These are phyloP conservation scores for Cystobasidiopsis lactophilus DNA, from an alignment of 768 basidiomycete genomes.

Conservation along the genomic window DNA sequence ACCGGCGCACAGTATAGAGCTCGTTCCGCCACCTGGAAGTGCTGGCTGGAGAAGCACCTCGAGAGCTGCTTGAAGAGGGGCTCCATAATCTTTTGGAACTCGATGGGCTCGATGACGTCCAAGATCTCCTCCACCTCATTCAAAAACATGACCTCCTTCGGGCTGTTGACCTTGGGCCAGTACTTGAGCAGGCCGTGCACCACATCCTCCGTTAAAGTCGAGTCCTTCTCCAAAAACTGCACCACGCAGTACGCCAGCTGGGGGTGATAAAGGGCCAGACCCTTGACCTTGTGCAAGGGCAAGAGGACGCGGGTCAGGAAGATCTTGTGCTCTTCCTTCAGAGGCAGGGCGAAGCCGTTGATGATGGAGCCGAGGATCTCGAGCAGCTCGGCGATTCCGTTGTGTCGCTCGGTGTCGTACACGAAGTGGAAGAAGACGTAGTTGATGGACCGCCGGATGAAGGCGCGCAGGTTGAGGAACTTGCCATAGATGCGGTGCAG, in stretches of 20 bases:
- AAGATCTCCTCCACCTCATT: slow-evolving; percentile 98
- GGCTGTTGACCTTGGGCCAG: slow-evolving; percentile 98
- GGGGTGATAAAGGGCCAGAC: slow-evolving; percentile 94
- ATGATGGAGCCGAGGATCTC: slow-evolving; percentile 98
- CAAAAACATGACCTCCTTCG: slow-evolving; percentile 98
- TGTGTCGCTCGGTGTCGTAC: slow-evolving; percentile 96
- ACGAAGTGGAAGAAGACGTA: slow-evolving; percentile 99
- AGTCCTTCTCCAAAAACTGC: slow-evolving; percentile 94
- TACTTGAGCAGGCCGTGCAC: slow-evolving; percentile 85
- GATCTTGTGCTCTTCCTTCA: slow-evolving; percentile 97
- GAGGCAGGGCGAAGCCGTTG: slow-evolving; percentile 90
- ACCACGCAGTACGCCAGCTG: slow-evolving; percentile 98
- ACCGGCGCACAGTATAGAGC: slow-evolving; percentile 51
- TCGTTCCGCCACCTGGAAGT: slow-evolving; percentile 83
- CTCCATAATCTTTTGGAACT: slow-evolving; percentile 88
- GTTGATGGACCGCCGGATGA: slow-evolving; percentile 96
- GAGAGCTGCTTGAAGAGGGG: slow-evolving; percentile 83
- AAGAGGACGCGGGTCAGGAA: slow-evolving; percentile 86
- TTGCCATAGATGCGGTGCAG: slow-evolving; percentile 98
- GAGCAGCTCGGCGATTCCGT: slow-evolving; percentile 91
- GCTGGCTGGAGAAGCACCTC: slow-evolving; percentile 93
- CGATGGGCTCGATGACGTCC: slow-evolving; percentile 87
- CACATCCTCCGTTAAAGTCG: slow-evolving; percentile 76
- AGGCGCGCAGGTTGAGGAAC: slow-evolving; percentile 93
- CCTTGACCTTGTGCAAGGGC: slow-evolving; percentile 89